These are phyloP conservation scores for Phyllosticta citriasiana DNA, from an alignment of 2,329 filamentous ascomycete species.

Conservation along the genomic window DNA sequence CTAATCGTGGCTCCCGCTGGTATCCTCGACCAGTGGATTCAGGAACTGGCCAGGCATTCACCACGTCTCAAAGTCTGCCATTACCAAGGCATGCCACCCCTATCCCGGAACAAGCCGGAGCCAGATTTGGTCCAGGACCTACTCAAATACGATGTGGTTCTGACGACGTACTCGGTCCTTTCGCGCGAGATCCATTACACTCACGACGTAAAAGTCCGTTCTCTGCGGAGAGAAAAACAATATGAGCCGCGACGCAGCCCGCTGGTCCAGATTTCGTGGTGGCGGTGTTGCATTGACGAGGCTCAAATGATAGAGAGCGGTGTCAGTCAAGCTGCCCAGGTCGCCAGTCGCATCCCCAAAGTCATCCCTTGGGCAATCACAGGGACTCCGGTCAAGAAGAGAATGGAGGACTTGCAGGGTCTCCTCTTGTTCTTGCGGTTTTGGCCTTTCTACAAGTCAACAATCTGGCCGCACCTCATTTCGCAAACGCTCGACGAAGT, in stretches of 20 bases:
- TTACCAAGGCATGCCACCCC: constrained; percentile 42
- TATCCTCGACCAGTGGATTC: constrained; percentile 54
- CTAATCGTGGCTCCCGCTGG: constrained; percentile 53
- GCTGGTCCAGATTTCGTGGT: constrained; percentile 74
- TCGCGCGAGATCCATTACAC: constrained; percentile 72
- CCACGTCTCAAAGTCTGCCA: constrained; percentile 46
- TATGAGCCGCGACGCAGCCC: constrained; percentile 61
- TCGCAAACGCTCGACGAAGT: constrained; percentile 56
- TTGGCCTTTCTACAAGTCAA: constrained; percentile 60
- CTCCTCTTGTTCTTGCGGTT: constrained; percentile 72
- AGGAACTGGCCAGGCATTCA: constrained; percentile 48
- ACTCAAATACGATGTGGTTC: constrained; percentile 45
- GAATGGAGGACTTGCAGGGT: constrained; percentile 69
- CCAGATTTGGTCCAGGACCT: constrained; percentile 37
- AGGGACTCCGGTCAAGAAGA: constrained; percentile 77
- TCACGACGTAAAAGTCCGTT: constrained; percentile 57
- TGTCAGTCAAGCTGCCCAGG: constrained; percentile 68
- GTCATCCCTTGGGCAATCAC: constrained; percentile 87
- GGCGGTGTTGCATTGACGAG: constrained; percentile 67
- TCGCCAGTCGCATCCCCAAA: constrained; percentile 71
- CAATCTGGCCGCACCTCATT: constrained; percentile 61
- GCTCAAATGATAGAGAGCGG: constrained; percentile 90
- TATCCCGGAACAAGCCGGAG: constrained; percentile 24
- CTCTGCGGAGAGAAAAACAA: constrained; percentile 53
- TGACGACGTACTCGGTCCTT: constrained; percentile 61